These are phyloP conservation scores for Trichosporon inkin DNA, from an alignment of 1,284 basidiomycete species.

Conservation along the genomic window DNA sequence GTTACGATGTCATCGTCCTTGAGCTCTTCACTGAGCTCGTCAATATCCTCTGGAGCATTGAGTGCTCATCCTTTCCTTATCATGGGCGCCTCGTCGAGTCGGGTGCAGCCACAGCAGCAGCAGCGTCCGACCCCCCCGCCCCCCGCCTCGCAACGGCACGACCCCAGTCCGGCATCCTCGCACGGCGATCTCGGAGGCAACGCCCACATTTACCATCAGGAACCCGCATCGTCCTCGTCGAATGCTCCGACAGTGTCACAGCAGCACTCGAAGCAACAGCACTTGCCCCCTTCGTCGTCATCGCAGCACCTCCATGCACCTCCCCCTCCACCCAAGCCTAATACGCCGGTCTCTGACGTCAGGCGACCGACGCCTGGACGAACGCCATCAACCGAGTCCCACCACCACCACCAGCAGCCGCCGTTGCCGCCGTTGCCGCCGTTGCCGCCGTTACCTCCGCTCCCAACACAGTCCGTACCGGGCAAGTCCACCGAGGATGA, in stretches of 20 bases:
- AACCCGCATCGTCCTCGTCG: not conserved
- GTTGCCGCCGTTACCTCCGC: not conserved
- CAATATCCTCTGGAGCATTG: slow-evolving; percentile 1
- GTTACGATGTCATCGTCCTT: not conserved
- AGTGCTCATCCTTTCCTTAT: slow-evolving; percentile 3
- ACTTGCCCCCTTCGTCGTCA: not conserved
- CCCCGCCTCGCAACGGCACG: not conserved
- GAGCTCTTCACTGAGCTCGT: slow-evolving; percentile 1
- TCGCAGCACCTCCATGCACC: not conserved
- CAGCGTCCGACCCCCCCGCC: not conserved
- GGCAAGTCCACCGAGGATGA: no score
- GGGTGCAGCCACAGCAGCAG: not conserved
- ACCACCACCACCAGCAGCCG: not conserved
- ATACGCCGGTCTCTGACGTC: not conserved
- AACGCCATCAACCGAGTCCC: not conserved
- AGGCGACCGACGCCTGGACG: not conserved
- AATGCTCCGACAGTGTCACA: not conserved
- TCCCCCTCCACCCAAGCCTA: not conserved
- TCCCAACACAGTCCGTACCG: not conserved
- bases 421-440: not conserved
- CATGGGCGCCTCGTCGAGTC: not conserved
- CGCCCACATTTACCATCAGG: not conserved
- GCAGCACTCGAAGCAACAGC: not conserved
- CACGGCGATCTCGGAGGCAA: not conserved
- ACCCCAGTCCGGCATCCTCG: not conserved